Evolutionary conservation across 352 stramenopile species (phyloP).

Genomic region (Phytophthora capsici): DNA sequence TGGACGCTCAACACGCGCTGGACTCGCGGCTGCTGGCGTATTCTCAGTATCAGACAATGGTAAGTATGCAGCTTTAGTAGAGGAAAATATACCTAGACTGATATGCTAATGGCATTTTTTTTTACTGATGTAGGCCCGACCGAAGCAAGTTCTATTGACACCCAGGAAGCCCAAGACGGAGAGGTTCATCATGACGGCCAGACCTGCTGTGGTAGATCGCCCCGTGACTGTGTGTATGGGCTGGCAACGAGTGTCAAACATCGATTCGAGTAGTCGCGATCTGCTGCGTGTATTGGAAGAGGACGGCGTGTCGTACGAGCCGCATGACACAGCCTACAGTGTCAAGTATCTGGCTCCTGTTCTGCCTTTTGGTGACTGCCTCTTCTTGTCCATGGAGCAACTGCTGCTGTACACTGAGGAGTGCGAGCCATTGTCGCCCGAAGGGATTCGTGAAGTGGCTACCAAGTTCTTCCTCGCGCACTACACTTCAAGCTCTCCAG

Average conservation of each 20-base stretch:
- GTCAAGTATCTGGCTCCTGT: constrained; percentile 90
- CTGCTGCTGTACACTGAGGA: constrained; percentile 86
- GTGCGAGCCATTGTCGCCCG: constrained; percentile 73
- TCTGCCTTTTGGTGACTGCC: constrained; percentile 83
- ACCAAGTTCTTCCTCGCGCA: constrained; percentile 82
- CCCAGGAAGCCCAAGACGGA: constrained; percentile 57
- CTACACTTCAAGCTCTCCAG: constrained; percentile 60
- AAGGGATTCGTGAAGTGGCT: constrained; percentile 73
- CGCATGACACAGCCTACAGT: constrained; percentile 88
- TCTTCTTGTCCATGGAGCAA: constrained; percentile 90
- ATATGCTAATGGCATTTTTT: constrained; percentile 1
- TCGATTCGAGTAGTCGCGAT: constrained; percentile 78
- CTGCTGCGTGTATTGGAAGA: constrained; percentile 81
- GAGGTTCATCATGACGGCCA: constrained; percentile 63
- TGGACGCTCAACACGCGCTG: constrained; percentile 72
- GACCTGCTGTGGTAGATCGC: constrained; percentile 68
- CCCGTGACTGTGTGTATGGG: constrained; percentile 88
- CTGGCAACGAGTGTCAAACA: constrained; percentile 80
- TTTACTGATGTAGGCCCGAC: constrained; percentile 43
- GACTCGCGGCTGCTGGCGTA: constrained; percentile 84
- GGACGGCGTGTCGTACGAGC: constrained; percentile 85
- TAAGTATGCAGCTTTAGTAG: constrained; percentile 11
- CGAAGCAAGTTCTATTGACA: constrained; percentile 69
- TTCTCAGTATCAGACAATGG: constrained; percentile 86
- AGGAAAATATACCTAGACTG: background rate